Conservation (phyloP, 306 rosid genomes). For the apple (Malus domestica) region DNA sequence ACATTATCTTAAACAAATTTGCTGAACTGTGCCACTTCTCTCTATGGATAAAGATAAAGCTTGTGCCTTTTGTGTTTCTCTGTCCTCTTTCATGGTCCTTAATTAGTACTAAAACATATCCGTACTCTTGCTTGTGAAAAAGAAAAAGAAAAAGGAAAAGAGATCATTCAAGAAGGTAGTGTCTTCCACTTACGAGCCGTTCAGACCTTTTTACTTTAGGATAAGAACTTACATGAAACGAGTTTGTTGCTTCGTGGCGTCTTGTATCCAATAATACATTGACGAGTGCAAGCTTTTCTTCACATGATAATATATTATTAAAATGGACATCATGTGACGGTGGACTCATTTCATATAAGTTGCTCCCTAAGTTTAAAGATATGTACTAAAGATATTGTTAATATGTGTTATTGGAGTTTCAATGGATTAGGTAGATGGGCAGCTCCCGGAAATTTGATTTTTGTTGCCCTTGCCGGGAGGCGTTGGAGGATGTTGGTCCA, state of each 20-base stretch:
- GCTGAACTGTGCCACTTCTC: neutral
- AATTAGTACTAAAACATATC: neutral
- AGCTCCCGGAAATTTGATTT: neutral
- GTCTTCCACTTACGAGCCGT: no score
- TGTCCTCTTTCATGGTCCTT: neutral
- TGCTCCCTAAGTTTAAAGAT: neutral
- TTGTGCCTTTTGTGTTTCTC: neutral
- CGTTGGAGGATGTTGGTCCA: neutral
- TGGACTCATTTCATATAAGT: no score
- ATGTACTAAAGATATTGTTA: neutral
- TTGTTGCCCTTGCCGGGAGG: neutral
- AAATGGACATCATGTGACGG: no score
- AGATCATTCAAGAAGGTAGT: no score
- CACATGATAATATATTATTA: no score
- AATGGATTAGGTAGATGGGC: neutral
- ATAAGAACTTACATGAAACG: no score
- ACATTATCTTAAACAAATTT: neutral
- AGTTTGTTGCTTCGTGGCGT: fast-evolving
- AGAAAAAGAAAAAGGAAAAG: no score
- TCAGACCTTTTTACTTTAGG: no score
- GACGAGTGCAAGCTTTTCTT: no score
- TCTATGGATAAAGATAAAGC: neutral
- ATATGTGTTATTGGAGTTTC: neutral
- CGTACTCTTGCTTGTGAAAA: no score
- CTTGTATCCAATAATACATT: no score